Evolutionary conservation across 1,284 basidiomycete genomes (phyloP).

Genomic region (Cutaneotrichosporon cutaneum): DNA sequence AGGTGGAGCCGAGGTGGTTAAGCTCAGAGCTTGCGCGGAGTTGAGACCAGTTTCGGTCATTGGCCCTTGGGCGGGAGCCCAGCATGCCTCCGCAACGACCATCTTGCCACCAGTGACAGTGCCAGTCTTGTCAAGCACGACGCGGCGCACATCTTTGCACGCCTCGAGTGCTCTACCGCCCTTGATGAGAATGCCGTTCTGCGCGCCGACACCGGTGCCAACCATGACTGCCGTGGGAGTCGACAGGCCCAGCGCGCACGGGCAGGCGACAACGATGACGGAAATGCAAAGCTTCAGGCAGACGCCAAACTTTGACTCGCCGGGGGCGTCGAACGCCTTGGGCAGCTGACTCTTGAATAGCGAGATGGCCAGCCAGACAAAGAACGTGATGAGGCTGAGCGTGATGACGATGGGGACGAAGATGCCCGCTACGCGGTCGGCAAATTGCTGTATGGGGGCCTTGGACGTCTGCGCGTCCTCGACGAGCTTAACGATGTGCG

Average conservation of each 20-base stretch:
- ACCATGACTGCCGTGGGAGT: slow-evolving; percentile 99
- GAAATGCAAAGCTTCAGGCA: slow-evolving; percentile 98
- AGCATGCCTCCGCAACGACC: slow-evolving; percentile 68
- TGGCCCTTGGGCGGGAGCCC: slow-evolving; percentile 59
- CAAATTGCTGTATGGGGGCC: slow-evolving; percentile 96
- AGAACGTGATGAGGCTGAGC: slow-evolving; percentile 77
- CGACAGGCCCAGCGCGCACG: slow-evolving; percentile 92
- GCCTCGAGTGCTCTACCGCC: slow-evolving; percentile 93
- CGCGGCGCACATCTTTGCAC: slow-evolving; percentile 72
- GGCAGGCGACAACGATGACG: slow-evolving; percentile 97
- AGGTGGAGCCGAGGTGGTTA: slow-evolving; percentile 47
- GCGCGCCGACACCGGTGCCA: slow-evolving; percentile 93
- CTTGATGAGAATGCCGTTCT: slow-evolving; percentile 97
- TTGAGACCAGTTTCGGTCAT: slow-evolving; percentile 28
- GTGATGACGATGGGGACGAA: slow-evolving; percentile 92
- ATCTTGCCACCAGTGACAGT: slow-evolving; percentile 89
- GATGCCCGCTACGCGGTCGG: slow-evolving; percentile 88
- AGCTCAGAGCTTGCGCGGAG: slow-evolving; percentile 41
- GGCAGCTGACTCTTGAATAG: slow-evolving; percentile 67
- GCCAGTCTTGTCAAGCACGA: slow-evolving; percentile 96
- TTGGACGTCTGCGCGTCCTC: slow-evolving; percentile 98
- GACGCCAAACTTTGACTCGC: slow-evolving; percentile 81
- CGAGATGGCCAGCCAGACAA: slow-evolving; percentile 78
- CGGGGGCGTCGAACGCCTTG: slow-evolving; percentile 76
- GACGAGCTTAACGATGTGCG: slow-evolving; percentile 95